These are phyloP conservation scores for Didymella glomerata DNA, from an alignment of 2,329 filamentous ascomycete species.

Conservation along the genomic window DNA sequence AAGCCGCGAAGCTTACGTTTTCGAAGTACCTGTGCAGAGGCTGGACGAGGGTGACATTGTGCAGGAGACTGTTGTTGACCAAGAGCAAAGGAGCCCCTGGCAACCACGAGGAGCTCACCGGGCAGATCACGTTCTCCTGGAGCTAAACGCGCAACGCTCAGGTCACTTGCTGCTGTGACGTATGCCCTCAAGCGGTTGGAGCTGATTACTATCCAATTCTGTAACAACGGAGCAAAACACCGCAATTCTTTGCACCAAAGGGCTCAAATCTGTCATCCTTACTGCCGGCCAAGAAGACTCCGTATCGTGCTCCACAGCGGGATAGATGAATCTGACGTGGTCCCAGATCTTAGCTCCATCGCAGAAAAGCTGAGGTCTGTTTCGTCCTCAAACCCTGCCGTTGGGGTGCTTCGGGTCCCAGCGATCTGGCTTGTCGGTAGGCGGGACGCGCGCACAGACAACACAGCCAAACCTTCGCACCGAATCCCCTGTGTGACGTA, in stretches of 20 bases:
- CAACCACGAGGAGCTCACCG: not conserved
- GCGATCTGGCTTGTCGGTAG: constrained; percentile 7
- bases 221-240: not conserved
- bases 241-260: not conserved
- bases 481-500: constrained; percentile 17
- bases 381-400: constrained; percentile 7
- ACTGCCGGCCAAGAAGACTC: not conserved
- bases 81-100: not conserved
- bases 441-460: constrained; percentile 8
- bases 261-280: constrained; percentile 5
- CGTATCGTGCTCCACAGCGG: constrained; percentile 17
- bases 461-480: not conserved
- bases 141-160: not conserved
- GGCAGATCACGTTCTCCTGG: not conserved
- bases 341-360: constrained; percentile 17
- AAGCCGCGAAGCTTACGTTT: not conserved
- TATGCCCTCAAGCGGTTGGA: not conserved
- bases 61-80: too few species aligned
- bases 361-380: constrained; percentile 2
- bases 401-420: constrained; percentile 17
- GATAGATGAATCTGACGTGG: constrained; percentile 17
- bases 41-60: not conserved
- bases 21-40: not conserved
- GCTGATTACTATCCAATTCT: not conserved
- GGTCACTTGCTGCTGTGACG: not conserved